Conservation (phyloP, 352 stramenopile genomes). For the Aphanomyces invadans region DNA sequence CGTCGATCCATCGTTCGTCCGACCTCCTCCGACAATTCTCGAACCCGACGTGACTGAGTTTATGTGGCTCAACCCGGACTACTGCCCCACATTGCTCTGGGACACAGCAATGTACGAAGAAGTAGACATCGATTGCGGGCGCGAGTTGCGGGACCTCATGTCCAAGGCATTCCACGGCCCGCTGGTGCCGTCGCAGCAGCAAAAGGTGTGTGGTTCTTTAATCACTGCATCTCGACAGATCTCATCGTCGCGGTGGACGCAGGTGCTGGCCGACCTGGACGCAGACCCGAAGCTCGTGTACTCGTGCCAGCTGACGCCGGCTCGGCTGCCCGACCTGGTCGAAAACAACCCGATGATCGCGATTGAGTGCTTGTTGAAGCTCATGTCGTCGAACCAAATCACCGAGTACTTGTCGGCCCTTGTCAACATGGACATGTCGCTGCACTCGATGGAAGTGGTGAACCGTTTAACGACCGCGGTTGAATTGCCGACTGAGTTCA, state of each 20-base stretch:
- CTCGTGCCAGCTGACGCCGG: conserved; percentile 87
- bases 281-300: conserved; percentile 86
- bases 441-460: conserved; percentile 98
- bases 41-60: conserved; percentile 83
- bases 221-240: background rate
- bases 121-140: conserved; percentile 53
- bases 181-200: conserved; percentile 80
- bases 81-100: conserved; percentile 86
- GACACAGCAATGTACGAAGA: conserved; percentile 84
- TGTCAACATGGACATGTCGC: conserved; percentile 98
- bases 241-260: no score
- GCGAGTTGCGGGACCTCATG: conserved; percentile 86
- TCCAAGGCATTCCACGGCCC: conserved; percentile 84
- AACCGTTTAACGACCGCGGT: conserved; percentile 90
- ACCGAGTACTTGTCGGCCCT: conserved; percentile 96
- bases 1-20: conserved; percentile 87
- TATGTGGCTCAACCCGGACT: conserved; percentile 90
- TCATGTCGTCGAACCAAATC: conserved; percentile 86
- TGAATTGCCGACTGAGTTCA: conserved; percentile 94
- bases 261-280: conserved; percentile 80
- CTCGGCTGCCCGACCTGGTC: conserved; percentile 93
- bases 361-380: conserved; percentile 92
- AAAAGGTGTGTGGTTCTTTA: no score
- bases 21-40: conserved; percentile 71
- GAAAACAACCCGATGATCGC: conserved; percentile 98